Base-by-base conservation (phyloP, 768 basidiomycete genomes). In the Tricholoma hemisulphureum region DNA sequence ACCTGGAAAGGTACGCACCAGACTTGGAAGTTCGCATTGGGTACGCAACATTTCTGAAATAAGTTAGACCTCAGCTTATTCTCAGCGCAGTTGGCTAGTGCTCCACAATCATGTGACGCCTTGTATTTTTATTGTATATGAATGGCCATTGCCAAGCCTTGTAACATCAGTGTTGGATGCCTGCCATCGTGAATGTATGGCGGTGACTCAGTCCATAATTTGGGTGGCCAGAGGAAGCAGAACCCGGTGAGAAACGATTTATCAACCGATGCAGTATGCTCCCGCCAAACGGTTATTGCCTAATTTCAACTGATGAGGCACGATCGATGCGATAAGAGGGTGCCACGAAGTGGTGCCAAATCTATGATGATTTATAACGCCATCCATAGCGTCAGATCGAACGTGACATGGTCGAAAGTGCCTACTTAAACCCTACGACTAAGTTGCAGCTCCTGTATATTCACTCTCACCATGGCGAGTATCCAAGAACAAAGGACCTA, bases 1-100 rank as follows among this genome's bases (percentile, higher is more conserved):
- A 71, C 71, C 16, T 83, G 81, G 83, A 67, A 64, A 0, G 82
- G 77, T 3, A 49, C 73, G 18, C 83, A 84, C 62, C 85, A 86
- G 69, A 74, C 79, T 3, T 86, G 85, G 85, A 73, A 61, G 23
- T 74, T 81, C 64, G 69, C 67, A 35, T 62, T 58, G 67, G 67
- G 71, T 71, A 49, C 51, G 67, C 61, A n/a, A 14, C 24, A 18
- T 50, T 16, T 31, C 48, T 46, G 13, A 8, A 46, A 6, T 11
- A 24, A 26, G 24, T 46, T 26, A 4, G 24, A 24, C 23, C 11
- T 46, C 1, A 14, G 4, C n/a, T 46, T 23, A 46, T 6, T 26
- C 45, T 16, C 5, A 13, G 32, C 9, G 9, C 20, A 21, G 8
- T 10, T 21, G 39, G 9, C 39, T 41, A 41, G 20, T 16, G 20